A percentile compares a stretch with the other conserved stretches of the same genome.
These are phyloP conservation scores for Nepenthes alata DNA, from an alignment of 179 eudicot genomes.

Conservation along the genomic window DNA sequence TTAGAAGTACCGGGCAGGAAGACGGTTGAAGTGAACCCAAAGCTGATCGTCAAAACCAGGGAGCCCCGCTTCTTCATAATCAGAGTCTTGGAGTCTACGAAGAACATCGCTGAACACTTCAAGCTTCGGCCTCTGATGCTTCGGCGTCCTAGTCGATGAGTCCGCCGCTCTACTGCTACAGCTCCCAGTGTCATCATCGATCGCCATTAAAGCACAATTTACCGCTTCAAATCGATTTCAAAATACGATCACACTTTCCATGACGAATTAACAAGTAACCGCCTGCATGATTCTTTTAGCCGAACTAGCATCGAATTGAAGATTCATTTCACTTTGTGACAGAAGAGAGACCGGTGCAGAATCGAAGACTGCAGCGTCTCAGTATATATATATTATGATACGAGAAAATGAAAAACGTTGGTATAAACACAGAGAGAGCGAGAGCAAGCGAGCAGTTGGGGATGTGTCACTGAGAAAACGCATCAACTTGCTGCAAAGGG, in stretches of 20 bases:
- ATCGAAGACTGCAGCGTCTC: not conserved
- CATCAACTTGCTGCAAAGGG: not conserved
- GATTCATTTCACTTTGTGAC: not conserved
- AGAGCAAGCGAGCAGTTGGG: not conserved
- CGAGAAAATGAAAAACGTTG: not conserved
- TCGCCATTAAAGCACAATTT: conserved; percentile 19
- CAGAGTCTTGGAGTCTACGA: conserved; percentile 28
- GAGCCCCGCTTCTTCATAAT: conserved; percentile 27
- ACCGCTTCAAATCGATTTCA: not conserved
- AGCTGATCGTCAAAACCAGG: conserved; percentile 62
- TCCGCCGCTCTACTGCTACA: conserved; percentile 52
- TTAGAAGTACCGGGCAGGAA: conserved; percentile 44
- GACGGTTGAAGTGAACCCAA: conserved; percentile 67
- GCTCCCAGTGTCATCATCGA: conserved; percentile 56
- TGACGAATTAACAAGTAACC: not conserved
- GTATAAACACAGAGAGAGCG: not conserved
- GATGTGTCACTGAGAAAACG: not conserved
- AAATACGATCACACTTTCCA: not conserved
- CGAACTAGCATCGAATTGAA: not conserved
- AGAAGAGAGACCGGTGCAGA: not conserved
- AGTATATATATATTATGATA: no score
- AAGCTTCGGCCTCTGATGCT: conserved; percentile 31
- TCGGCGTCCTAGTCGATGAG: conserved; percentile 20
- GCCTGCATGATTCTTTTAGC: no score
- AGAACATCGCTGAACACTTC: conserved; percentile 60